A percentile compares a stretch with the other conserved stretches of the same genome.
Conservation (phyloP, 176 grass and related monocot genomes). For the Themeda triandra region DNA sequence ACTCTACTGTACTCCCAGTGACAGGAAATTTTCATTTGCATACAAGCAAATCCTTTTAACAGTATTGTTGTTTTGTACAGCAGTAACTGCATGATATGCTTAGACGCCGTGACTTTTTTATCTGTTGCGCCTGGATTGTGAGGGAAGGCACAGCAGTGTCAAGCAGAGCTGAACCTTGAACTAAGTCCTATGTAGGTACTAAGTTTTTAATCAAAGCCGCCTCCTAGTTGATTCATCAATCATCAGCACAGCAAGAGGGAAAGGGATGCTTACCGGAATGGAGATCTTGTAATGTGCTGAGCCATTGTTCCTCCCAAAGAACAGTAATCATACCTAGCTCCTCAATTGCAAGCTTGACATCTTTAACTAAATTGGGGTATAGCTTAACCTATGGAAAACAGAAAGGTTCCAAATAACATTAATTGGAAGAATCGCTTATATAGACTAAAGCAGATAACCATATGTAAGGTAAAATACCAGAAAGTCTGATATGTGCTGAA, state of each 20-base stretch:
- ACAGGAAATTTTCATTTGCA: slow-evolving; percentile 3
- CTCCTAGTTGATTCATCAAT: slow-evolving; percentile 5
- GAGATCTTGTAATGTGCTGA: slow-evolving; percentile 99
- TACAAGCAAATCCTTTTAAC: slow-evolving; percentile 13
- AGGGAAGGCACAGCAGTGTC: slow-evolving; percentile 10
- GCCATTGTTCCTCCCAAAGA: slow-evolving; percentile 99
- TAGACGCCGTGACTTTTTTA: not conserved
- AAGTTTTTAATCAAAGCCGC: slow-evolving; percentile 18
- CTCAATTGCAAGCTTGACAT: slow-evolving; percentile 92
- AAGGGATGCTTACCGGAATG: slow-evolving; percentile 73
- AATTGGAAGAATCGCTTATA: slow-evolving; percentile 3
- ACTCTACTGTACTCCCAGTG: not conserved
- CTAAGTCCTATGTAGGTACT: slow-evolving; percentile 1
- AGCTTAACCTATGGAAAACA: slow-evolving; percentile 61
- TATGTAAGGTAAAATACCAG: slow-evolving; percentile 50
- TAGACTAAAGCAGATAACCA: slow-evolving; percentile 23
- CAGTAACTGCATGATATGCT: not conserved
- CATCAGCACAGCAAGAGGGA: not conserved
- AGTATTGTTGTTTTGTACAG: not conserved
- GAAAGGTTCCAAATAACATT: slow-evolving; percentile 2
- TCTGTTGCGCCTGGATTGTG: not conserved
- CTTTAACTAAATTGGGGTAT: slow-evolving; percentile 89
- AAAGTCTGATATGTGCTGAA: slow-evolving; percentile 74
- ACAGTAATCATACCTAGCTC: slow-evolving; percentile 94
- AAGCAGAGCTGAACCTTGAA: not conserved